phyloP scores from a whole-genome alignment of 441 rosid species.

The Eutrema salsugineum region DNA sequence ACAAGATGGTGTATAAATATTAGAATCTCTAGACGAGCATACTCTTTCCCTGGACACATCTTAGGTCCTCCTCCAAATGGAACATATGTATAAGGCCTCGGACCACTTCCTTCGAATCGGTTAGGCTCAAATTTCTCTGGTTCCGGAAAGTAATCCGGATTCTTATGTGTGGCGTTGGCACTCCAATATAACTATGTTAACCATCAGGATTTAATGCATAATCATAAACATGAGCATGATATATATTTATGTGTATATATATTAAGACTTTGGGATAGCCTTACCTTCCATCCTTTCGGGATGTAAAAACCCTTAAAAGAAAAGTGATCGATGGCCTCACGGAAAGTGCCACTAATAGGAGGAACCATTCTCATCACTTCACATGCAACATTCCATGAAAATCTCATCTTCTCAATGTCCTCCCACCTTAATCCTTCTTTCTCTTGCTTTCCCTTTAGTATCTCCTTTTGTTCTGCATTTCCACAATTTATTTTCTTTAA shows the following conservation, averaged over 20 bases:
- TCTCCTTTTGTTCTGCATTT: slow-evolving; percentile 41
- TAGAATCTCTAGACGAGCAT: slow-evolving; percentile 38
- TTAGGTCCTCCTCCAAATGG: slow-evolving; percentile 51
- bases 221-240: background rate
- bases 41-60: slow-evolving; percentile 55
- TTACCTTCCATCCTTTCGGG: slow-evolving; percentile 58
- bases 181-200: slow-evolving; percentile 37
- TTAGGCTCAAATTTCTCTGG: slow-evolving; percentile 47
- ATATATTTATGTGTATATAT: no score
- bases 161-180: slow-evolving; percentile 37
- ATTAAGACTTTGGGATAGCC: no score
- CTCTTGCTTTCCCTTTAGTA: slow-evolving; percentile 23
- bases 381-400: slow-evolving; percentile 44
- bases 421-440: slow-evolving; percentile 37
- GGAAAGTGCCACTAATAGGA: slow-evolving; percentile 44
- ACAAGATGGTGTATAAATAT: slow-evolving; percentile 42
- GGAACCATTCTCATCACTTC: slow-evolving; percentile 48
- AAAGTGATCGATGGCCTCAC: slow-evolving; percentile 39
- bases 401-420: slow-evolving; percentile 47
- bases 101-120: slow-evolving; percentile 39
- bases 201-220: background rate
- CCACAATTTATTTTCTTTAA: background rate
- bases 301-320: slow-evolving; percentile 35
- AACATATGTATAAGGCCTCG: slow-evolving; percentile 38
- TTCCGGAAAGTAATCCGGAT: slow-evolving; percentile 38